phyloP scores from a whole-genome alignment of 257 asterid species.

The Penstemon davidsonii region DNA sequence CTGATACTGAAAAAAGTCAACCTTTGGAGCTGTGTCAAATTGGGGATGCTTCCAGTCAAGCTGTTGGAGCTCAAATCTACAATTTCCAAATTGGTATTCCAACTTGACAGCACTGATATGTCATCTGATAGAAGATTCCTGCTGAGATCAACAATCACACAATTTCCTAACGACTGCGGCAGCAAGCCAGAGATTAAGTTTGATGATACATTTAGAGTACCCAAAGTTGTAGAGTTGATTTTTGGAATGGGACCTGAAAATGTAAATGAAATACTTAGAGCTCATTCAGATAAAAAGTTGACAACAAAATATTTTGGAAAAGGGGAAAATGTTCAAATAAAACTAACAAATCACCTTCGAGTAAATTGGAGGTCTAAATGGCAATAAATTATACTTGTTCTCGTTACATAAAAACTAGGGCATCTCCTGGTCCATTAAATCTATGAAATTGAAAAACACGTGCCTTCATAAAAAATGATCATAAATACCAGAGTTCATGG shows the following conservation, averaged over 20 bases:
- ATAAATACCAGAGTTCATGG: neutral
- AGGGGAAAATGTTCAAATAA: neutral
- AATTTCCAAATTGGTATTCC: slow-evolving; percentile 60
- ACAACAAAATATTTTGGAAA: neutral
- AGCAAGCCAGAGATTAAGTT: slow-evolving; percentile 66
- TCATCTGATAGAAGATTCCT: slow-evolving; percentile 57
- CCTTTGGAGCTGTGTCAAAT: slow-evolving; percentile 54
- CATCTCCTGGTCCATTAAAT: neutral
- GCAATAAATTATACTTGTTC: slow-evolving; percentile 4
- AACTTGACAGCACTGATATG: slow-evolving; percentile 48
- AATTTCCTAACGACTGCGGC: slow-evolving; percentile 68
- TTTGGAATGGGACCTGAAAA: slow-evolving; percentile 63
- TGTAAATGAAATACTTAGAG: slow-evolving; percentile 29
- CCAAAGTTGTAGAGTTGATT: slow-evolving; percentile 70
- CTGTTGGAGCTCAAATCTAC: slow-evolving; percentile 80
- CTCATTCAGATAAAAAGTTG: slow-evolving; percentile 9
- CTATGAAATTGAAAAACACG: too few relatives aligned
- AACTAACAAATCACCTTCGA: neutral
- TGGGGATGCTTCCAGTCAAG: slow-evolving; percentile 69
- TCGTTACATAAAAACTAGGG: neutral
- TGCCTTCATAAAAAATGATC: too few relatives aligned
- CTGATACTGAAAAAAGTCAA: slow-evolving; percentile 52
- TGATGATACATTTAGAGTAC: slow-evolving; percentile 66
- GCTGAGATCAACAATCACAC: slow-evolving; percentile 69
- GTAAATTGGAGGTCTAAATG: neutral